Evolutionary conservation across 192 early-diverging fungal species (phyloP).

Genomic region (Tieghemiomyces parasiticus): DNA sequence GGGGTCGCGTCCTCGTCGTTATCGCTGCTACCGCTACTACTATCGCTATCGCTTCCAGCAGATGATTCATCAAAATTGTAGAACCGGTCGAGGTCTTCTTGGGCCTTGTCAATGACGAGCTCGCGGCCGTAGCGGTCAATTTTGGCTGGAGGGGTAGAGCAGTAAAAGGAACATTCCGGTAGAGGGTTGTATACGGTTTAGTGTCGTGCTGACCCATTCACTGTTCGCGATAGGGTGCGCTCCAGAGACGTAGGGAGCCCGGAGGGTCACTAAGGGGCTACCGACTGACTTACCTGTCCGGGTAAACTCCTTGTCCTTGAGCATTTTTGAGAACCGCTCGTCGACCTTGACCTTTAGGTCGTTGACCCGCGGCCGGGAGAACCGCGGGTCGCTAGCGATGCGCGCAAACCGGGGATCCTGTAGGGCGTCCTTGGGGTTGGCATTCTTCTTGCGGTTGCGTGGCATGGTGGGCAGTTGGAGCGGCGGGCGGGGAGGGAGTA

Average conservation of each 20-base stretch:
- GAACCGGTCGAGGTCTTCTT: conserved; percentile 52
- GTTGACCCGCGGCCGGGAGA: conserved; percentile 58
- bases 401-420: conserved; percentile 62
- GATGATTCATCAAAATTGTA: conserved; percentile 22
- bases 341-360: conserved; percentile 77
- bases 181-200: not conserved
- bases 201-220: too few relatives aligned
- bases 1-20: conserved; percentile 13
- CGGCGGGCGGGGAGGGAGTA: too few relatives aligned
- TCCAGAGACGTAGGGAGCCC: too few relatives aligned
- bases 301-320: conserved; percentile 53
- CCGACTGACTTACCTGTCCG: conserved; percentile 13
- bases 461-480: too few relatives aligned
- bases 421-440: not conserved
- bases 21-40: conserved; percentile 16
- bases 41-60: conserved; percentile 15
- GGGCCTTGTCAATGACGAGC: conserved; percentile 23
- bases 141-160: conserved; percentile 27
- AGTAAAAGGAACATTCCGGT: too few relatives aligned
- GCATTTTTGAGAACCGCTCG: conserved; percentile 71
- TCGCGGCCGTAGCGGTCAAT: conserved; percentile 67
- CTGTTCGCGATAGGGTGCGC: too few relatives aligned
- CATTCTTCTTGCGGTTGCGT: too few relatives aligned
- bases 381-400: conserved; percentile 72
- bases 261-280: too few relatives aligned